A percentile compares a stretch with the other conserved stretches of the same genome.
phyloP scores from a whole-genome alignment of 192 early-diverging fungal species.

The Diversispora epigaea region DNA sequence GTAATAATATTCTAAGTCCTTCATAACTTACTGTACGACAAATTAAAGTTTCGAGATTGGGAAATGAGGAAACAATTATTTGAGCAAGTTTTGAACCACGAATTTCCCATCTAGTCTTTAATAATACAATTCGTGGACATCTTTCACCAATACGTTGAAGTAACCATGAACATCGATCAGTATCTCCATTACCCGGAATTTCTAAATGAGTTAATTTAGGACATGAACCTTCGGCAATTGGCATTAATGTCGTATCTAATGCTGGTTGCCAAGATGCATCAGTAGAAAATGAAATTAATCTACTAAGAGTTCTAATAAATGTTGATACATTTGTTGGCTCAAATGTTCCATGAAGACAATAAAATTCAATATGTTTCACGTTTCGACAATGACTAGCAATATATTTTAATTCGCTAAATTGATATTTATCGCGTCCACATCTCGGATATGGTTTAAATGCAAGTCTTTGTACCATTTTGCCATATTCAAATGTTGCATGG shows the following conservation, averaged over 20 bases:
- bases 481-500: not conserved
- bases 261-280: conserved; percentile 2
- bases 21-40: conserved; percentile 9
- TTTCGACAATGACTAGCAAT: conserved; percentile 7
- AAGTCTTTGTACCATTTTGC: conserved; percentile 4
- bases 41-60: not conserved
- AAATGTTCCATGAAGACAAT: conserved; percentile 11
- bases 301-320: not conserved
- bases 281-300: not conserved
- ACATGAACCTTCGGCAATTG: conserved; percentile 5
- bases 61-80: conserved; percentile 3
- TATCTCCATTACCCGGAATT: conserved; percentile 12
- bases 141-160: not conserved
- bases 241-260: not conserved
- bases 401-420: not conserved
- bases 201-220: conserved; percentile 8
- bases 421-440: not conserved
- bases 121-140: not conserved
- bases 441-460: not conserved
- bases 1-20: not conserved
- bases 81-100: not conserved
- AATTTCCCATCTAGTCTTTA: conserved; percentile 8
- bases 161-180: not conserved
- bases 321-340: not conserved
- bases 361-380: conserved; percentile 12